Percentiles rank a stretch among this genome's conserved stretches.
Conservation (phyloP, 768 basidiomycete species). For the Phanerodontia chrysosporium region DNA sequence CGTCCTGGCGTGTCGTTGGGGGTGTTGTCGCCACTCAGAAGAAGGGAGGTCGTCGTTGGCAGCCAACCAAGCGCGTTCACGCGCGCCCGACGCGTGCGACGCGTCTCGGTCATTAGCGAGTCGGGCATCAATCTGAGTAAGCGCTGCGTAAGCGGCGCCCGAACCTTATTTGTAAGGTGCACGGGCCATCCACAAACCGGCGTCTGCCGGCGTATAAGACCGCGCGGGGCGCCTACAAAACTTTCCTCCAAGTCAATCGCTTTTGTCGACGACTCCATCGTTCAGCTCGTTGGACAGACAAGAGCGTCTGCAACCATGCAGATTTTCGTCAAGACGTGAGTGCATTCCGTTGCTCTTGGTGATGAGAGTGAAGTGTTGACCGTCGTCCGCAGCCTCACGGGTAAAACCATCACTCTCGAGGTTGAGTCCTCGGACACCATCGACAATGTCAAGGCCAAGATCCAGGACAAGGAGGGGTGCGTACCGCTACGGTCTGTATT, state of each 20-base stretch:
- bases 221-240: conserved; percentile 10
- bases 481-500: conserved; percentile 15
- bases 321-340: conserved; percentile 97
- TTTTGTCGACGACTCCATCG: conserved; percentile 94
- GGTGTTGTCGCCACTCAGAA: background rate
- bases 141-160: conserved; percentile 7
- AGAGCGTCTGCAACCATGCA: conserved; percentile 78
- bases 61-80: conserved; percentile 12
- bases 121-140: conserved; percentile 10
- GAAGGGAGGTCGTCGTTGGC: conserved; percentile 8
- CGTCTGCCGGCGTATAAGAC: conserved; percentile 14
- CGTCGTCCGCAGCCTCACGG: conserved; percentile 70
- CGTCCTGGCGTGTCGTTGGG: background rate
- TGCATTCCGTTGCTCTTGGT: background rate
- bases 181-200: conserved; percentile 40
- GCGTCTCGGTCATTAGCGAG: conserved; percentile 18
- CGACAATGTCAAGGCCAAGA: conserved; percentile 97
- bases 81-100: conserved; percentile 16
- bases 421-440: conserved; percentile 97
- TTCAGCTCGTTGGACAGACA: conserved; percentile 86
- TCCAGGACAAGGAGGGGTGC: conserved; percentile 95
- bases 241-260: conserved; percentile 42
- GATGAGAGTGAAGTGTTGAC: conserved; percentile 8
- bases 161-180: conserved; percentile 32
- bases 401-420: conserved; percentile 98